A percentile compares a stretch with the other conserved stretches of the same genome.
Evolutionary conservation across 768 basidiomycete species (phyloP).

Genomic region (Amanita exitialis): DNA sequence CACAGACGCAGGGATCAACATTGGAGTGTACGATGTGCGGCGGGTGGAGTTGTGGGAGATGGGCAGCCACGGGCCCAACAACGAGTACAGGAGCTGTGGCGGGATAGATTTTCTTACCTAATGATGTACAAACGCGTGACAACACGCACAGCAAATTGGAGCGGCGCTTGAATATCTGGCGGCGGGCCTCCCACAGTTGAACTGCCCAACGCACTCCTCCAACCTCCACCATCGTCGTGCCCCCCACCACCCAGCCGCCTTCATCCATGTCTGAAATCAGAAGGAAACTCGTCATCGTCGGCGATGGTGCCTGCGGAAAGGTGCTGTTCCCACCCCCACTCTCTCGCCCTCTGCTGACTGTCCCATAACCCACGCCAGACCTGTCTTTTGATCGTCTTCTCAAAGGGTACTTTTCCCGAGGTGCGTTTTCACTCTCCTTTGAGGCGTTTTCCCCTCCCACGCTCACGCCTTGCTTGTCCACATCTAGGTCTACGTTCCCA

Average conservation of each 20-base stretch:
- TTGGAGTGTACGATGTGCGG: slow-evolving; percentile 44
- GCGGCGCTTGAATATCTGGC: background rate
- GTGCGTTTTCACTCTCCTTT: slow-evolving; percentile 27
- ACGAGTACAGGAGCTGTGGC: slow-evolving; percentile 48
- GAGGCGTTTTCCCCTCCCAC: background rate
- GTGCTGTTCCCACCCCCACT: slow-evolving; percentile 22
- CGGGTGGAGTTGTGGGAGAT: slow-evolving; percentile 62
- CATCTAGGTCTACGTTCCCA: slow-evolving; percentile 91
- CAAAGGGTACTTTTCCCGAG: slow-evolving; percentile 95
- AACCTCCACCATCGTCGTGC: background rate
- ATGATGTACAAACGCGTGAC: background rate
- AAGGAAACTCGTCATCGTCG: slow-evolving; percentile 98
- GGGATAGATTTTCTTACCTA: slow-evolving; percentile 15
- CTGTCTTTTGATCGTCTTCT: slow-evolving; percentile 92
- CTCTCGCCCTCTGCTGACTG: slow-evolving; percentile 9
- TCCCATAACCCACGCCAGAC: slow-evolving; percentile 36
- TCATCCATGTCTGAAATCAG: slow-evolving; percentile 90
- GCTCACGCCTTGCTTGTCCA: background rate
- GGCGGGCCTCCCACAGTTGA: background rate
- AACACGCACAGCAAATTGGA: slow-evolving; percentile 8
- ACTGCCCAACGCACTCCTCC: background rate
- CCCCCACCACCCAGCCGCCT: background rate
- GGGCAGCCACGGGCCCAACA: slow-evolving; percentile 56
- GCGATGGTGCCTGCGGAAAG: slow-evolving; percentile 97
- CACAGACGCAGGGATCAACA: slow-evolving; percentile 11